Evolutionary conservation across 345 rosid species (phyloP), one percentile per base, ranked within the genome.

Genomic region (Adansonia digitata): DNA sequence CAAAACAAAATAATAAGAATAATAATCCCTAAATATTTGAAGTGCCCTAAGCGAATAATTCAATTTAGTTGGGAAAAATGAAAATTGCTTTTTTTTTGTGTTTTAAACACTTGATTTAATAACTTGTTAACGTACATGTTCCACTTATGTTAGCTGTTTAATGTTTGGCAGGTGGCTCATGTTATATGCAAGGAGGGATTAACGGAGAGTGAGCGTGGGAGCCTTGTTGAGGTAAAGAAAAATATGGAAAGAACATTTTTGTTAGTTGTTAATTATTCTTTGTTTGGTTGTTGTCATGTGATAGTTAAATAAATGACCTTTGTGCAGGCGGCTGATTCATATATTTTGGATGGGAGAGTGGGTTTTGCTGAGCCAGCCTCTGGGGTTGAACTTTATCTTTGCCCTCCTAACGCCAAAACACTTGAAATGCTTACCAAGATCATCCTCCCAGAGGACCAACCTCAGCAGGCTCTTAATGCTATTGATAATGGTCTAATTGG

Each of bases 401-500:
- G 99, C 80, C 98, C 99, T 2, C 88, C 92, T n/a, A 86, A 88
- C 77, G 69, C 88, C 1, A 86, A 78, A 81, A 82, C 84, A 10
- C 74, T 84, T 2, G 97, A 90, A 68, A 71, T 92, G 83, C 83
- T 93, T n/a, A 55, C 72, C 84, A 90, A 86, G 83, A 83, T 88
- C 89, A 83, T 88, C 89, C 87, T 93, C 18, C 85, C 97, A 0
- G 82, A 83, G 79, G 95, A 86, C 53, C 92, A 96, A 76, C 77
- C 84, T 14, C 89, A 92, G 48, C 84, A n/a, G n/a, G n/a, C 84
- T 63, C 76, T 89, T 59, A 82, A 85, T 68, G 79, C 88, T 78
- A 83, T 96, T 72, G 93, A 90, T 71, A 75, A 82, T 77, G 98
- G 95, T 72, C 86, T 96, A 74, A 84, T 96, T 74, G 99, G 99